Percentiles rank a stretch among this genome's conserved stretches.
Evolutionary conservation across 2,329 filamentous ascomycete species (phyloP).

Genomic region (Harringtonia aguacate): DNA sequence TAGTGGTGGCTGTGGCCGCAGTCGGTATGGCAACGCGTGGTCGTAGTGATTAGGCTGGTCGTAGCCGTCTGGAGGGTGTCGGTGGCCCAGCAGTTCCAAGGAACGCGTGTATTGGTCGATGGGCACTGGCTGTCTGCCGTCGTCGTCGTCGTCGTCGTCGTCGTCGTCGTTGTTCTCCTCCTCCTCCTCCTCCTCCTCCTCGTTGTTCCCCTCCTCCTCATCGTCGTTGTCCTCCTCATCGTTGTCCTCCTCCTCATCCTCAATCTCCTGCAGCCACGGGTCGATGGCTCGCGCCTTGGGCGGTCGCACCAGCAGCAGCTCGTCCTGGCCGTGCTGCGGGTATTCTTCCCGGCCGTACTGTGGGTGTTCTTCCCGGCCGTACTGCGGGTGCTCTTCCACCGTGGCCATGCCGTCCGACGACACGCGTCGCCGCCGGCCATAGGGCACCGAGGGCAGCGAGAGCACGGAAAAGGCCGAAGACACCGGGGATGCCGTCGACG

Average conservation of each 20-base stretch:
- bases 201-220: background rate
- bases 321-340: background rate
- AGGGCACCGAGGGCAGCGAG: too few relatives aligned
- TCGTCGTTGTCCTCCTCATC: background rate
- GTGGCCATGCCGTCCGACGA: constrained; percentile 2
- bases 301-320: background rate
- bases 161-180: background rate
- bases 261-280: constrained; percentile 9
- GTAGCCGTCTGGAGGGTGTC: background rate
- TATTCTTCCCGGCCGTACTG: background rate
- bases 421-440: too few relatives aligned
- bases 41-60: background rate
- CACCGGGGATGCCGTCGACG: background rate
- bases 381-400: background rate
- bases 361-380: background rate
- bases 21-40: background rate
- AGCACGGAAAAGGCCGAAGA: constrained; percentile 1
- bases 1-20: background rate
- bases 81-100: constrained; percentile 5
- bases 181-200: background rate
- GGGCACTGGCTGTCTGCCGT: too few relatives aligned
- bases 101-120: constrained; percentile 12
- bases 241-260: background rate
- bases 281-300: constrained; percentile 4
- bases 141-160: background rate